phyloP scores from a whole-genome alignment of 768 basidiomycete species.

The Leccinum disarticulatum region DNA sequence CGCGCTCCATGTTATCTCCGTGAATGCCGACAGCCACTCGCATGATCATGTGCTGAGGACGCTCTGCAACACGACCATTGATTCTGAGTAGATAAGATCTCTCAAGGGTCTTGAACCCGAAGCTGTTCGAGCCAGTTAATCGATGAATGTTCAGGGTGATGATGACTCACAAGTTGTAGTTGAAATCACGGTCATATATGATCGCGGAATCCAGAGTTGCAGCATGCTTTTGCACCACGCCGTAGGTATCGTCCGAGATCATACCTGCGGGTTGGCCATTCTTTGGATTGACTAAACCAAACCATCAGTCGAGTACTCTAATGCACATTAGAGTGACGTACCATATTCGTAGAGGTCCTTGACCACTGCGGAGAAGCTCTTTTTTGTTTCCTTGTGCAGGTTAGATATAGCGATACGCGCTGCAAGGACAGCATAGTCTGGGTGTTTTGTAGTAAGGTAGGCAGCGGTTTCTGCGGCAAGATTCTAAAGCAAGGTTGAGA shows the following conservation, averaged over 20 bases:
- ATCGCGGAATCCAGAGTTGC: conserved; percentile 87
- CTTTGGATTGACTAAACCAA: conserved; percentile 85
- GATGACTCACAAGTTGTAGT: conserved; percentile 81
- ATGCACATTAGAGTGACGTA: conserved; percentile 34
- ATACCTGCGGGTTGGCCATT: conserved; percentile 83
- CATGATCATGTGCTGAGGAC: conserved; percentile 99
- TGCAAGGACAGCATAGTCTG: conserved; percentile 97
- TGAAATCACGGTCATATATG: conserved; percentile 98
- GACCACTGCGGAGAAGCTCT: conserved; percentile 91
- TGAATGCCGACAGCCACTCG: conserved; percentile 98
- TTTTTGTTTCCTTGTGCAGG: conserved; percentile 98
- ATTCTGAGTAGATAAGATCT: conserved; percentile 95
- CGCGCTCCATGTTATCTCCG: conserved; percentile 83
- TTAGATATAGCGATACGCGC: conserved; percentile 99
- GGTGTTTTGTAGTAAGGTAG: conserved; percentile 94
- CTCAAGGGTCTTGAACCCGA: conserved; percentile 99
- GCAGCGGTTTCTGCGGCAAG: conserved; percentile 97
- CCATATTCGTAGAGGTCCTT: conserved; percentile 88
- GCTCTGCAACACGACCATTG: conserved; percentile 92
- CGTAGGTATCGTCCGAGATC: conserved; percentile 88
- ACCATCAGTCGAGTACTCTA: not conserved
- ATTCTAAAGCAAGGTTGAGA: conserved; percentile 53
- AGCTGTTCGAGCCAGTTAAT: conserved; percentile 45
- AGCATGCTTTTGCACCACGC: conserved; percentile 78
- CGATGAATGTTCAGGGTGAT: not conserved